Percentiles rank a stretch among this genome's conserved stretches.
These are phyloP conservation scores for Kokia cookei DNA, from an alignment of 441 rosid species.

Conservation along the genomic window DNA sequence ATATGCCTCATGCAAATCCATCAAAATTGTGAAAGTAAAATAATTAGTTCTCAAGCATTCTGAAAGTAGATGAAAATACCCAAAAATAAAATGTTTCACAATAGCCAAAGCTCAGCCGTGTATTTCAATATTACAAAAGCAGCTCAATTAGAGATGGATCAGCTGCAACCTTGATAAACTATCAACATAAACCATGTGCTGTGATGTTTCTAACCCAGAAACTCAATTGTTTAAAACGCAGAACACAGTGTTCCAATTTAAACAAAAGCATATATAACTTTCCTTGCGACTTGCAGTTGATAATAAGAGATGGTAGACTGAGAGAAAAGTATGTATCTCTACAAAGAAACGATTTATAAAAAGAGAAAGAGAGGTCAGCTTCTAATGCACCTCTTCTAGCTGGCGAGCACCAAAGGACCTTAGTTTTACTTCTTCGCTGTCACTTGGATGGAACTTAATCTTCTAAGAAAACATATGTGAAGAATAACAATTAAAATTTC, in stretches of 20 bases:
- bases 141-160: not conserved
- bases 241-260: not conserved
- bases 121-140: not conserved
- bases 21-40: not conserved
- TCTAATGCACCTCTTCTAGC: not conserved
- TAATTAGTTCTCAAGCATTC: not conserved
- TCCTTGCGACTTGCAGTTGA: not conserved
- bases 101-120: not conserved
- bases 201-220: not conserved
- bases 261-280: not conserved
- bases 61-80: not conserved
- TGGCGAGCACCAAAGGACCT: not conserved
- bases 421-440: not conserved
- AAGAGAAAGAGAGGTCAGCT: not conserved
- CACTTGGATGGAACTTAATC: not conserved
- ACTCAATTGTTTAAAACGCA: not conserved
- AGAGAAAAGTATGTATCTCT: not conserved
- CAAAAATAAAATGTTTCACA: not conserved
- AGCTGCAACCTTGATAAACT: not conserved
- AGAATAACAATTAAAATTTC: not conserved
- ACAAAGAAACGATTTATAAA: not conserved
- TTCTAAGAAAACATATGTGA: not conserved
- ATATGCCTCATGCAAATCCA: not conserved
- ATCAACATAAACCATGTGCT: not conserved
- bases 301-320: not conserved